phyloP scores from a whole-genome alignment of 2,329 filamentous ascomycete species.

The Aureobasidium lini region DNA sequence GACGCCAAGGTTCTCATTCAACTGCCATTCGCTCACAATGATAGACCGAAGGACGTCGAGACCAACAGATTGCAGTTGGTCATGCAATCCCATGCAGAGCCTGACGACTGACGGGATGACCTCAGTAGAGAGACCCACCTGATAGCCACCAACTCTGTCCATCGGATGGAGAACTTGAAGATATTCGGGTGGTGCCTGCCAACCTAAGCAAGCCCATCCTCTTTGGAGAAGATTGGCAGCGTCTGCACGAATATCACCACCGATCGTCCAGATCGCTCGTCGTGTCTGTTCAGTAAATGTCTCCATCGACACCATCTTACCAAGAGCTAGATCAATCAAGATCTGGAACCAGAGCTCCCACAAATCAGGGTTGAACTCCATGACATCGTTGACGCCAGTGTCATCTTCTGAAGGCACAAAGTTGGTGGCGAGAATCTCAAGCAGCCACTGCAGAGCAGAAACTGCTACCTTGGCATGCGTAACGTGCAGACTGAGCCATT shows the following conservation, averaged over 20 bases:
- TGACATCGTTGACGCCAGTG: slow-evolving; percentile 51
- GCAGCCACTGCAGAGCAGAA: slow-evolving; percentile 14
- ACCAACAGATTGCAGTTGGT: slow-evolving; percentile 79
- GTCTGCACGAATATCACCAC: slow-evolving; percentile 86
- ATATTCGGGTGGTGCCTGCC: slow-evolving; percentile 82
- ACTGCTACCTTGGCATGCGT: slow-evolving; percentile 24
- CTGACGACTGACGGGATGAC: slow-evolving; percentile 88
- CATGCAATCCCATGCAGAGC: slow-evolving; percentile 89
- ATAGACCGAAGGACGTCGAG: slow-evolving; percentile 93
- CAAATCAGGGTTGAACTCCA: slow-evolving; percentile 77
- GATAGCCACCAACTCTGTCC: slow-evolving; percentile 84
- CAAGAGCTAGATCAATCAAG: slow-evolving; percentile 80
- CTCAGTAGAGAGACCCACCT: slow-evolving; percentile 94
- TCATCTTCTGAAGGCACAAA: slow-evolving; percentile 82
- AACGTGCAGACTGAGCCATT: slow-evolving; percentile 89
- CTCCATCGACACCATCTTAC: slow-evolving; percentile 80
- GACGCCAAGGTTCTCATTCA: slow-evolving; percentile 84
- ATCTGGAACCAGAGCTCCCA: slow-evolving; percentile 94
- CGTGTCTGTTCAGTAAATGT: slow-evolving; percentile 96
- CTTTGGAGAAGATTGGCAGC: slow-evolving; percentile 77
- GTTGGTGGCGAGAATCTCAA: slow-evolving; percentile 67
- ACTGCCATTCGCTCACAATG: slow-evolving; percentile 96
- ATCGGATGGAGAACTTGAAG: slow-evolving; percentile 63
- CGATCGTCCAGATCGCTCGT: slow-evolving; percentile 96
- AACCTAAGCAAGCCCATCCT: slow-evolving; percentile 93